Percentiles rank a stretch among this genome's conserved stretches.
phyloP scores from a whole-genome alignment of 495 filamentous ascomycete genomes.

The Acidiella bohemica region DNA sequence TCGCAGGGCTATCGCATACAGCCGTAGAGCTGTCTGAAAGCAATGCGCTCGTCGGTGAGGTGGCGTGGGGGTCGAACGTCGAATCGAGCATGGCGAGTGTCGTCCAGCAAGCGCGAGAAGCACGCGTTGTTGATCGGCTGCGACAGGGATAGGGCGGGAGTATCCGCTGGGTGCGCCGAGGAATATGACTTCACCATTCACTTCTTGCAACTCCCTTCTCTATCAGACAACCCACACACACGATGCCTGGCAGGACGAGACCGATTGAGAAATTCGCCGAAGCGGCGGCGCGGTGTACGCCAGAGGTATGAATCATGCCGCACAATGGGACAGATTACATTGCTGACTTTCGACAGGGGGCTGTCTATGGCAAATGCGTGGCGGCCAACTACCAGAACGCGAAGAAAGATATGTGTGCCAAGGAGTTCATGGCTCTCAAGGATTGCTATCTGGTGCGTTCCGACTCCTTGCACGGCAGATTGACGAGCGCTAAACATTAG shows the following conservation, averaged over 20 bases:
- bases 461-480: not conserved
- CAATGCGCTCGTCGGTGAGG: constrained; percentile 7
- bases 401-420: constrained; percentile 78
- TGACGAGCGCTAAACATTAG: not conserved
- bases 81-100: not conserved
- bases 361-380: constrained; percentile 85
- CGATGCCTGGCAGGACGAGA: constrained; percentile 33
- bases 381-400: constrained; percentile 81
- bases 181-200: not conserved
- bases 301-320: constrained; percentile 46
- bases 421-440: constrained; percentile 76
- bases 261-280: constrained; percentile 84
- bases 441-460: constrained; percentile 70
- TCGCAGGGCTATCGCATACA: constrained; percentile 10
- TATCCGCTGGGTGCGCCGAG: not conserved
- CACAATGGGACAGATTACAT: not conserved
- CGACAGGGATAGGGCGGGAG: not conserved
- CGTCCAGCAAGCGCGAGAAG: constrained; percentile 5
- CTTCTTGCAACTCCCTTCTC: not conserved
- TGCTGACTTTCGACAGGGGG: constrained; percentile 40
- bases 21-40: constrained; percentile 6
- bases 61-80: too few species aligned
- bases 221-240: not conserved
- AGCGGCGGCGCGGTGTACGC: constrained; percentile 68
- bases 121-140: constrained; percentile 4